phyloP scores from a whole-genome alignment of 2,329 filamentous ascomycete species.

The Polytolypa hystricis region DNA sequence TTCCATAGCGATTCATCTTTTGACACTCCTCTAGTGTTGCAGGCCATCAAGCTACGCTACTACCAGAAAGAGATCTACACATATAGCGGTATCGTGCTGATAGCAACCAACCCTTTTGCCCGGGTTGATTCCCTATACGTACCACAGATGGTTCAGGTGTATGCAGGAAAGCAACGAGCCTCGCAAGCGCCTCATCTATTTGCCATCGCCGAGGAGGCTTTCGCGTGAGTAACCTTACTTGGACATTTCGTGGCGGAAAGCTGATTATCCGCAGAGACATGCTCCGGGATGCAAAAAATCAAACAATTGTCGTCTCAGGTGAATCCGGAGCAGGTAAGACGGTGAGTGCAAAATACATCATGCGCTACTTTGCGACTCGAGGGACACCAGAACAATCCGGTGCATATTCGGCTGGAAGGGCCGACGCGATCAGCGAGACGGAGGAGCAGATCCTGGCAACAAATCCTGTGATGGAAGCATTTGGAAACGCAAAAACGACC shows the following conservation, averaged over 20 bases:
- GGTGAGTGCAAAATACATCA: conserved; percentile 98
- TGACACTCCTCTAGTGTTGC: conserved; percentile 54
- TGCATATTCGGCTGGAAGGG: conserved; percentile 61
- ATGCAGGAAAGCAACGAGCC: conserved; percentile 90
- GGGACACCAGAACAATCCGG: conserved; percentile 83
- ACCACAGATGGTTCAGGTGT: conserved; percentile 98
- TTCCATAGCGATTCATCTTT: conserved; percentile 4
- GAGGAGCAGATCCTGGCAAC: conserved; percentile 97
- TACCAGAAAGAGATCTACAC: conserved; percentile 99
- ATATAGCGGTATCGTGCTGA: conserved; percentile 96
- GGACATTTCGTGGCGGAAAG: background rate
- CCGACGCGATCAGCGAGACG: conserved; percentile 85
- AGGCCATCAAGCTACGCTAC: conserved; percentile 95
- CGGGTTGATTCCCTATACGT: conserved; percentile 97
- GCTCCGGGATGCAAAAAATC: conserved; percentile 89
- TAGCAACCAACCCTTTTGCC: conserved; percentile 96
- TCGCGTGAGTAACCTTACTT: conserved; percentile 54
- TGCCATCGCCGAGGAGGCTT: conserved; percentile 96
- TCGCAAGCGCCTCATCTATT: conserved; percentile 97
- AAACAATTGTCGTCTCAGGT: conserved; percentile 97
- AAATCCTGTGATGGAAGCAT: conserved; percentile 99
- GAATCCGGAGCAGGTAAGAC: conserved; percentile 98
- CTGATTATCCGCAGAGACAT: conserved; percentile 66
- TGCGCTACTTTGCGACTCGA: conserved; percentile 98
- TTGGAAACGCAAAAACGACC: conserved; percentile 99